Percentiles rank a stretch among this genome's conserved stretches.
Conservation (phyloP, 2,329 filamentous ascomycete genomes). For the Blastomyces emzantsi region DNA sequence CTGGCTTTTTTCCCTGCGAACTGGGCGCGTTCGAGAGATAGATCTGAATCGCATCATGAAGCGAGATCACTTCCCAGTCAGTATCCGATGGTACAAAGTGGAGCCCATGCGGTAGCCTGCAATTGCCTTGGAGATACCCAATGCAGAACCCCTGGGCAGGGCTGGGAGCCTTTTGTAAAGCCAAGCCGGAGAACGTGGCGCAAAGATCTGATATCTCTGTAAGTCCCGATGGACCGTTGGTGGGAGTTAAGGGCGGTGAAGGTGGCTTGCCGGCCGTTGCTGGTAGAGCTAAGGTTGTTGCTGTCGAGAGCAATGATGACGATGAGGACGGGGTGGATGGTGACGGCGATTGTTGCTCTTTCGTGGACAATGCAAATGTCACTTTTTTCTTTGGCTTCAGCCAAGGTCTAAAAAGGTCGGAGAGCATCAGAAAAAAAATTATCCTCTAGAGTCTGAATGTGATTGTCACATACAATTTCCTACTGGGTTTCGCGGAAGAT, state of each 20-base stretch:
- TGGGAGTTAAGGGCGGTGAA: background rate
- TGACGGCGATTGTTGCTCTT: background rate
- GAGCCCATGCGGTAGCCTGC: background rate
- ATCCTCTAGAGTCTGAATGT: background rate
- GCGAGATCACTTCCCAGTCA: background rate
- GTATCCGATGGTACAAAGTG: background rate
- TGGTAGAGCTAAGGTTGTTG: background rate
- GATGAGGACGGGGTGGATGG: background rate
- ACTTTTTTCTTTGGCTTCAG: background rate
- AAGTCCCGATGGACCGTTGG: background rate
- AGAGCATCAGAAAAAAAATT: background rate
- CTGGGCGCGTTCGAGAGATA: background rate
- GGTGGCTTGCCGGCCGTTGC: background rate
- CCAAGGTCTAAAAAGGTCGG: background rate
- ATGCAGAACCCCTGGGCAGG: background rate
- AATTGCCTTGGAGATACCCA: background rate
- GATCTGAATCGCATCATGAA: background rate
- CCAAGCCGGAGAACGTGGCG: background rate
- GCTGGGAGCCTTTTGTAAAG: background rate
- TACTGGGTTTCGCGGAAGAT: background rate
- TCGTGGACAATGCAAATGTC: background rate
- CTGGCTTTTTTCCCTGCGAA: background rate
- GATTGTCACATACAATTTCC: background rate
- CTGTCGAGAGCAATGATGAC: background rate
- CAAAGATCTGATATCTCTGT: slow-evolving; percentile 5